A percentile compares a stretch with the other conserved stretches of the same genome.
Evolutionary conservation across 768 basidiomycete genomes (phyloP).

Genomic region (Boletus pseudopeckii): DNA sequence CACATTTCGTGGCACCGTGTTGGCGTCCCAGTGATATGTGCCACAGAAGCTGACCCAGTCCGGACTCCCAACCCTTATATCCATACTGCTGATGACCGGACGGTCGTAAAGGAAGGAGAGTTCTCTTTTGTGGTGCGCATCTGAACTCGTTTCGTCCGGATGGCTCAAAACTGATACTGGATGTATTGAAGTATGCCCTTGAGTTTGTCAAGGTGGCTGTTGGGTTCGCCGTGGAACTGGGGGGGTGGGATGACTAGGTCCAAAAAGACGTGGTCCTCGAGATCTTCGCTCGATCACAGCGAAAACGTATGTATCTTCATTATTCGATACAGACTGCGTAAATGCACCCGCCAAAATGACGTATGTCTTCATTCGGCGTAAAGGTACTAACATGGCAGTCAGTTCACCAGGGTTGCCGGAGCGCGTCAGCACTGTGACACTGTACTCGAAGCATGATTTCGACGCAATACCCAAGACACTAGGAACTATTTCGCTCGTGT

Average conservation of each 20-base stretch:
- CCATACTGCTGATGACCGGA: conserved; percentile 32
- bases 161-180: background rate
- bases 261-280: background rate
- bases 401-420: background rate
- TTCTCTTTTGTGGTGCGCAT: conserved; percentile 37
- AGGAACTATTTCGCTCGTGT: background rate
- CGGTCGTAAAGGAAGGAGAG: conserved; percentile 33
- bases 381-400: background rate
- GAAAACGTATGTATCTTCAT: too few species aligned
- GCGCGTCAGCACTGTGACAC: background rate
- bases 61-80: conserved; percentile 41
- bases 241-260: conserved; percentile 18
- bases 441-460: background rate
- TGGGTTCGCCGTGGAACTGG: conserved; percentile 54
- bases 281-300: background rate
- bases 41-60: conserved; percentile 42
- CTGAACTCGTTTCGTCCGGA: background rate
- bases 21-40: conserved; percentile 41
- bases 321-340: background rate
- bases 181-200: conserved; percentile 39
- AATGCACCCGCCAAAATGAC: background rate
- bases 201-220: conserved; percentile 61
- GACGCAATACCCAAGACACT: background rate
- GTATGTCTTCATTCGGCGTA: too few species aligned
- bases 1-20: conserved; percentile 45